These are phyloP conservation scores for Saccharomyces uvarum DNA, from an alignment of 1,139 yeast species.

Conservation along the genomic window DNA sequence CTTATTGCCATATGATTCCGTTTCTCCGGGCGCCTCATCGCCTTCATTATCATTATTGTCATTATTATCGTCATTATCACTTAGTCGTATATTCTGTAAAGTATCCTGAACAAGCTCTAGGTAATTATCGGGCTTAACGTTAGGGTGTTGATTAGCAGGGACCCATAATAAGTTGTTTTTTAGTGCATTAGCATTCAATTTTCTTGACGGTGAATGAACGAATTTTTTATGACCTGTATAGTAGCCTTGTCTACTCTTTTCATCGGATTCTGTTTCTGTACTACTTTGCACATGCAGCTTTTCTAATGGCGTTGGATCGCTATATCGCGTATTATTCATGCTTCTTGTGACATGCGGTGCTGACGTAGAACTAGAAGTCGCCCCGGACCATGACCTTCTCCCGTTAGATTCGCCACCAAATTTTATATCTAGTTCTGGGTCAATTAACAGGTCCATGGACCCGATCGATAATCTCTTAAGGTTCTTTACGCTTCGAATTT, in stretches of 20 bases:
- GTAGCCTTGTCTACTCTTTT: not conserved
- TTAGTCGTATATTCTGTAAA: slow-evolving; percentile 55
- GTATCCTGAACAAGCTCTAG: slow-evolving; percentile 69
- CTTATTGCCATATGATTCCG: slow-evolving; percentile 5
- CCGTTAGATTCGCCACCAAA: slow-evolving; percentile 6
- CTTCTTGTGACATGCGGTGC: slow-evolving; percentile 4
- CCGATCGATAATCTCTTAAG: slow-evolving; percentile 30
- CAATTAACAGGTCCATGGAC: slow-evolving; percentile 25
- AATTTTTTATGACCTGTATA: not conserved
- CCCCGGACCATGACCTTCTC: slow-evolving; percentile 13
- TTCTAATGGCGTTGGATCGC: slow-evolving; percentile 7
- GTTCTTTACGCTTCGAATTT: slow-evolving; percentile 26
- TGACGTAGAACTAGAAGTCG: slow-evolving; percentile 9
- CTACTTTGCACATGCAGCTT: not conserved
- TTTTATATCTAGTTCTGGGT: slow-evolving; percentile 24
- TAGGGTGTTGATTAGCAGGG: slow-evolving; percentile 87
- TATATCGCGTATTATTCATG: slow-evolving; percentile 5
- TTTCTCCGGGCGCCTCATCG: not conserved
- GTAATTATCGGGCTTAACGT: slow-evolving; percentile 83
- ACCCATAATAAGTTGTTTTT: slow-evolving; percentile 61
- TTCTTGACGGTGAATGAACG: slow-evolving; percentile 1
- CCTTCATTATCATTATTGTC: slow-evolving; percentile 2
- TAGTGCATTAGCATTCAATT: slow-evolving; percentile 6
- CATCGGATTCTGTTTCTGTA: not conserved
- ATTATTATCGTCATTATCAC: slow-evolving; percentile 7